phyloP scores from a whole-genome alignment of 2,329 filamentous ascomycete genomes.

The Trichoderma harzianum region DNA sequence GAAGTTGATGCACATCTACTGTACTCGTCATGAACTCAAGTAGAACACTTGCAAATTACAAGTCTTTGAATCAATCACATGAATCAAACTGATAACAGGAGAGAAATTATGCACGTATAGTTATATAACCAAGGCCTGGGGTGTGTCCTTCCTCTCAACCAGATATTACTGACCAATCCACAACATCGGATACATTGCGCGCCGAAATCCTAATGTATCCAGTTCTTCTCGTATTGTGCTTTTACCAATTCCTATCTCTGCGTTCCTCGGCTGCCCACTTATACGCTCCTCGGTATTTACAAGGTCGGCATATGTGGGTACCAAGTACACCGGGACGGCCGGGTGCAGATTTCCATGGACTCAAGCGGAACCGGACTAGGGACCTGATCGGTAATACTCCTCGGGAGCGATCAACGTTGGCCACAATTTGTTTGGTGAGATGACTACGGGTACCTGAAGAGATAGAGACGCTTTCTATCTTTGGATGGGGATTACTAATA shows the following conservation, averaged over 20 bases:
- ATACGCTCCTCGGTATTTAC: neutral
- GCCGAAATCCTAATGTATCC: neutral
- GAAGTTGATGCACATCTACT: neutral
- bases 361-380: neutral
- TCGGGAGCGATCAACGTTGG: neutral
- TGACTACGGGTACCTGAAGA: neutral
- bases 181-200: neutral
- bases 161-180: neutral
- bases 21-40: neutral
- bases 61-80: neutral
- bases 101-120: neutral
- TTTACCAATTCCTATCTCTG: neutral
- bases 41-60: neutral
- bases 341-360: neutral
- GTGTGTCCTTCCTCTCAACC: neutral
- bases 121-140: neutral
- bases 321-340: neutral
- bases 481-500: neutral
- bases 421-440: neutral
- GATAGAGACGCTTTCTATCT: neutral
- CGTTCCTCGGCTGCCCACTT: neutral
- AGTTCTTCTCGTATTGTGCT: neutral
- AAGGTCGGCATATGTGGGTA: neutral
- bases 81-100: neutral
- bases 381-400: neutral